Base-by-base conservation (phyloP, 2,329 filamentous ascomycete genomes). In the Sordariomycetes sp. region DNA sequence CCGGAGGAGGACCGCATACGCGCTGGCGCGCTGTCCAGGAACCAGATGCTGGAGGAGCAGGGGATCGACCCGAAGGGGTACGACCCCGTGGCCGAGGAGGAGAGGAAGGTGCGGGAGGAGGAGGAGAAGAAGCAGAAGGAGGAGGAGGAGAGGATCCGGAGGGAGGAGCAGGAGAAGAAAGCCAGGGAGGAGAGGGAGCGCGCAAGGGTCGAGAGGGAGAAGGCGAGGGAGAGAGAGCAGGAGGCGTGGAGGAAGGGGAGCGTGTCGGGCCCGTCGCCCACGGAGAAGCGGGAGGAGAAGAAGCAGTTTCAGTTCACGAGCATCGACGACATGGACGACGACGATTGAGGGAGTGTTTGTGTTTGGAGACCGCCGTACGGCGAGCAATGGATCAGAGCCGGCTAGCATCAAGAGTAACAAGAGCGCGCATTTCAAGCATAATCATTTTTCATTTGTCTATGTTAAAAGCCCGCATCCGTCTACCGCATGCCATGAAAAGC, bases 1-100 rank as follows among this genome's bases (percentile, higher is more conserved):
- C 89, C 89, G 0, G 76, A 76, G 32, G 84, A 89, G 61, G 82
- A 86, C 35, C 80, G 83, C 60, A 89, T 94, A 61, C 80, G 83
- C 35, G 74, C 75, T 18, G 89, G 90, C 40, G 84, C 85, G 1
- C 75, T 95, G 50, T 86, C 84, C 0, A 74, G 76, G 10, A 79
- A 83, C 52, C 85, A 90, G 65, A 72, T 77, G 25, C 77, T 90
- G 61, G 63, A 79, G 5, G 84, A 87, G 64, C 72, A 77, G 58
- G 86, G 85, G 8, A 77, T 82, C 62, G 82, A 88, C 66, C 83
- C 83, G 10, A 78, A 74, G 58, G 77, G 76, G 40, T 82, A 81
- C 65, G 82, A 86, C 63, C 83, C 83, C 1, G 76, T 71, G 10
- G 76, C 72, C 28, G 80, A 82, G 61, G 77, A 79, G 63, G 77